Conservation (phyloP, 805 yeast genomes). For the Wickerhamomyces bisporus region DNA sequence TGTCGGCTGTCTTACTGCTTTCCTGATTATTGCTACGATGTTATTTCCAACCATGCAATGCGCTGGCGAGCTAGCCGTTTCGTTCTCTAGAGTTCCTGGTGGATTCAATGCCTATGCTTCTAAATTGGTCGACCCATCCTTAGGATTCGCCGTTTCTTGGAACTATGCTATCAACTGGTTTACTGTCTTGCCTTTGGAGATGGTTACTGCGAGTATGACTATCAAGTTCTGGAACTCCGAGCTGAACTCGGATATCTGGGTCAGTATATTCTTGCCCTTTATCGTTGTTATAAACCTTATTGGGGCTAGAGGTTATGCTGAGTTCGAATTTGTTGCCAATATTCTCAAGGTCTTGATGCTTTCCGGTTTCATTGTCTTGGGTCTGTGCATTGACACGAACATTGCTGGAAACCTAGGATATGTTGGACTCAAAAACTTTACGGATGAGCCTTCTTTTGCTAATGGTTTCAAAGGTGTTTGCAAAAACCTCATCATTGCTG, state of each 20-base stretch:
- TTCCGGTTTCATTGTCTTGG: conserved; percentile 51
- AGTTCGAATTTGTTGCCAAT: conserved; percentile 62
- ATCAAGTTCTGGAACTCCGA: conserved; percentile 50
- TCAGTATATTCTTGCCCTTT: conserved; percentile 44
- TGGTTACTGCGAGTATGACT: conserved; percentile 61
- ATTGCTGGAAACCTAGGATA: conserved; percentile 39
- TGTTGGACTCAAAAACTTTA: conserved; percentile 48
- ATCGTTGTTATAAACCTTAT: conserved; percentile 42
- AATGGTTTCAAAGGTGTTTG: conserved; percentile 53
- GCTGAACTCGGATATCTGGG: conserved; percentile 55
- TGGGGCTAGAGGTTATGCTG: conserved; percentile 57
- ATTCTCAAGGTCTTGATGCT: conserved; percentile 58
- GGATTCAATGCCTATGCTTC: conserved; percentile 58
- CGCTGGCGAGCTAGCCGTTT: conserved; percentile 65
- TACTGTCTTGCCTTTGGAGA: conserved; percentile 55
- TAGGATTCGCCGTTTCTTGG: conserved; percentile 59
- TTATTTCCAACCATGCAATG: conserved; percentile 55
- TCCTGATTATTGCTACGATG: conserved; percentile 51
- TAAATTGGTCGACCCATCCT: conserved; percentile 49
- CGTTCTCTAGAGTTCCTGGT: conserved; percentile 53
- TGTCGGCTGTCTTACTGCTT: conserved; percentile 47
- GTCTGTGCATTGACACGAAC: conserved; percentile 39
- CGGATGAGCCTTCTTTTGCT: conserved; percentile 48
- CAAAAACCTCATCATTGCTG: conserved; percentile 48
- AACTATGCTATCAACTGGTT: conserved; percentile 62